Conservation (phyloP, 805 yeast genomes). For the Candida schatavii region DNA sequence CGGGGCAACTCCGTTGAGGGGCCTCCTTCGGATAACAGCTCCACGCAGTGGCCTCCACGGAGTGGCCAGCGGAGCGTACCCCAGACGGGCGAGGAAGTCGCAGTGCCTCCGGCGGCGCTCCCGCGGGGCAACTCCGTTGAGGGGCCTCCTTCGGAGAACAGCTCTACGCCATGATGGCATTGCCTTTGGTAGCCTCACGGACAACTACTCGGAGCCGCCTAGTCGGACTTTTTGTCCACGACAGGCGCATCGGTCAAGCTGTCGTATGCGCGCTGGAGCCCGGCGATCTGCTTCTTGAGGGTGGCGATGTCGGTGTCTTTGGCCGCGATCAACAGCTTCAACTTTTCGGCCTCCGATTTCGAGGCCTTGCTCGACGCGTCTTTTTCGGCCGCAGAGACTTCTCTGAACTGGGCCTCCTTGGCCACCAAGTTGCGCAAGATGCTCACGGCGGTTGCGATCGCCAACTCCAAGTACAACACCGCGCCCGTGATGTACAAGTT, state of each 20-base stretch:
- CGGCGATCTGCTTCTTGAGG: conserved; percentile 49
- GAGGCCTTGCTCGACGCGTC: conserved; percentile 12
- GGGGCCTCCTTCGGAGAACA: too few relatives aligned
- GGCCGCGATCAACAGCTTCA: conserved; percentile 32
- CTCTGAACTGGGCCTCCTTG: conserved; percentile 35
- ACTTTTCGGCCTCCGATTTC: conserved; percentile 28
- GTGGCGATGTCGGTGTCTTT: conserved; percentile 46
- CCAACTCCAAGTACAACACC: conserved; percentile 51
- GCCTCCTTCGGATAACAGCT: background rate
- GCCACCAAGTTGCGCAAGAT: conserved; percentile 51
- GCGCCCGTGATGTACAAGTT: conserved; percentile 64
- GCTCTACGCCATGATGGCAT: too few relatives aligned
- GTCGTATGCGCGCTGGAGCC: conserved; percentile 50
- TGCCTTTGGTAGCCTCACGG: too few relatives aligned
- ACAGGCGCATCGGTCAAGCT: conserved; percentile 21
- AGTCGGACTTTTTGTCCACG: conserved; percentile 10
- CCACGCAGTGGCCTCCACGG: background rate
- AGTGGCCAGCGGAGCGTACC: background rate
- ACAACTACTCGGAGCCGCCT: background rate
- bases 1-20: background rate
- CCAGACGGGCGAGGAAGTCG: too few relatives aligned
- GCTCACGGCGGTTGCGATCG: conserved; percentile 53
- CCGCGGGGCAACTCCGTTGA: too few relatives aligned
- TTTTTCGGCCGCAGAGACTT: conserved; percentile 11
- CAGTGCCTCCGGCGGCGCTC: too few relatives aligned